A percentile compares a stretch with the other conserved stretches of the same genome.
Conservation (phyloP, 2,329 filamentous ascomycete genomes). For the Bipolaris cookei region DNA sequence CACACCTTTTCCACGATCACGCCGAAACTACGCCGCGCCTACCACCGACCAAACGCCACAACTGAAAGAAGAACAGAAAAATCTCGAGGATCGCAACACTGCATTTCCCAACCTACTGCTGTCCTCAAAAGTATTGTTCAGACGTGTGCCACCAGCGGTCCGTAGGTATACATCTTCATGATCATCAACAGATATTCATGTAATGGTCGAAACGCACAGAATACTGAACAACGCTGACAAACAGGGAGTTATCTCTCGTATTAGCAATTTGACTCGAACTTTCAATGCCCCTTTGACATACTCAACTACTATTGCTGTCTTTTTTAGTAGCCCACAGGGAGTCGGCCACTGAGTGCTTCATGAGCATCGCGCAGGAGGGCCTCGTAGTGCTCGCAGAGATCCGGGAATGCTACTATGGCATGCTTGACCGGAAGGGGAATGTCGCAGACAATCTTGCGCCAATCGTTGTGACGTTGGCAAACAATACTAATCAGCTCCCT, state of each 20-base stretch:
- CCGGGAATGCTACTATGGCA: conserved; percentile 25
- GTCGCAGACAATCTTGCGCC: conserved; percentile 30
- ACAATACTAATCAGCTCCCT: conserved; percentile 22
- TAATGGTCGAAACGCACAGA: background rate
- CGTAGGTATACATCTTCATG: background rate
- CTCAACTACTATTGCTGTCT: background rate
- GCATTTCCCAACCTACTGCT: background rate
- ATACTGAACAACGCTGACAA: background rate
- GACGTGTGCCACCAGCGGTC: background rate
- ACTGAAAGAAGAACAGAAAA: background rate
- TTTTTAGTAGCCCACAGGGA: conserved; percentile 25
- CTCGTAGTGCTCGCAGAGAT: conserved; percentile 28
- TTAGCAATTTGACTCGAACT: background rate
- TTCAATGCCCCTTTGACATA: background rate
- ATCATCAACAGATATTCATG: background rate
- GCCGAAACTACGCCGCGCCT: conserved; percentile 10
- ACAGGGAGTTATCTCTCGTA: background rate
- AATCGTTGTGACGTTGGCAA: conserved; percentile 25
- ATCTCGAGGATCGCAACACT: background rate
- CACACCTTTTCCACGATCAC: conserved; percentile 1
- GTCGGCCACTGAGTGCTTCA: conserved; percentile 26
- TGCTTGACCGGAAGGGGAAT: conserved; percentile 27
- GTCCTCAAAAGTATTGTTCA: background rate
- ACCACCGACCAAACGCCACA: conserved; percentile 5
- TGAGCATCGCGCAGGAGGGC: conserved; percentile 26